phyloP scores from a whole-genome alignment of 2,329 filamentous ascomycete genomes.

The Thermochaetoides dissita region DNA sequence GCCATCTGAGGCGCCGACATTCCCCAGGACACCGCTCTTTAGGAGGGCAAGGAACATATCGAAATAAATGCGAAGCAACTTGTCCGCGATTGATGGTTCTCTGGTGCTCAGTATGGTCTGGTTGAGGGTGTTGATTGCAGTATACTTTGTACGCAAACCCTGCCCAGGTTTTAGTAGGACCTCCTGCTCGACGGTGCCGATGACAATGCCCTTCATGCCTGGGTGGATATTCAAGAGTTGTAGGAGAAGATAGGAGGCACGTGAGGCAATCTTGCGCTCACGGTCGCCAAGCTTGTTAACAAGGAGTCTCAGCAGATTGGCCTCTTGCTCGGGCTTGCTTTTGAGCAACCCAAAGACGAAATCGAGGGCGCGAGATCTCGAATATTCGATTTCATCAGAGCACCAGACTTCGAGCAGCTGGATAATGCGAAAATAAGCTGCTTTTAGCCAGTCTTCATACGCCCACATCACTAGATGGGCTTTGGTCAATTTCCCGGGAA shows the following conservation, averaged over 20 bases:
- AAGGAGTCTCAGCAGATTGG: conserved; percentile 76
- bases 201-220: conserved; percentile 81
- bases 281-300: conserved; percentile 96
- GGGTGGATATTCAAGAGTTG: conserved; percentile 83
- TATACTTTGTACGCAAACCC: conserved; percentile 80
- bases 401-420: conserved; percentile 88
- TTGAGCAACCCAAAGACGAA: conserved; percentile 85
- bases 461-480: conserved; percentile 75
- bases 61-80: conserved; percentile 84
- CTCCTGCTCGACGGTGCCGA: conserved; percentile 74
- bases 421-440: conserved; percentile 81
- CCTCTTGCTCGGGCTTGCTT: conserved; percentile 94
- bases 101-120: conserved; percentile 83
- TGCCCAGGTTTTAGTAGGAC: conserved; percentile 78
- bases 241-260: conserved; percentile 83
- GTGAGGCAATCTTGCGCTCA: conserved; percentile 87
- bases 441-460: conserved; percentile 92
- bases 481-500: conserved; percentile 62
- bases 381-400: conserved; percentile 89
- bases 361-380: conserved; percentile 72
- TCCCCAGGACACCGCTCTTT: conserved; percentile 40
- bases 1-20: conserved; percentile 27
- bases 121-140: conserved; percentile 90
- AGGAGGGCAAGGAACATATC: conserved; percentile 71
- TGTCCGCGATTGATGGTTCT: conserved; percentile 67